Evolutionary conservation across 2,329 filamentous ascomycete species (phyloP).

Genomic region (Neonectria punicea): DNA sequence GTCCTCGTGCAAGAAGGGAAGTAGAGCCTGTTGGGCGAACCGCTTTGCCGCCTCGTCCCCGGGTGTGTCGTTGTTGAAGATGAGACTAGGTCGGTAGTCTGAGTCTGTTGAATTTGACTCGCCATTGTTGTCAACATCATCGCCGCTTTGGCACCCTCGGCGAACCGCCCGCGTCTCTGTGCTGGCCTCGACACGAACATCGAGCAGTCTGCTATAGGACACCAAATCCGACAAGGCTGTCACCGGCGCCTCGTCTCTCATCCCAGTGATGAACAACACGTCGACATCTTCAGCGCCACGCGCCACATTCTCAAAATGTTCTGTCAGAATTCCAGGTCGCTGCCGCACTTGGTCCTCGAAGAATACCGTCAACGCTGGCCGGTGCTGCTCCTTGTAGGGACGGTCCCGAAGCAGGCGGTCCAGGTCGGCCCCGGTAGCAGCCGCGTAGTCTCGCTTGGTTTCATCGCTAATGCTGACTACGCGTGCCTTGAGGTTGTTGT

Average conservation of each 20-base stretch:
- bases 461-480: slow-evolving; percentile 64
- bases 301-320: slow-evolving; percentile 63
- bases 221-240: slow-evolving; percentile 64
- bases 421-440: slow-evolving; percentile 58
- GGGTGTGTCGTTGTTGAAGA: slow-evolving; percentile 61
- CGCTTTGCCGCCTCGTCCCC: slow-evolving; percentile 51
- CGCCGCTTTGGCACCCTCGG: slow-evolving; percentile 37
- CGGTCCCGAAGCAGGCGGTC: slow-evolving; percentile 62
- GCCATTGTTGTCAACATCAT: not conserved
- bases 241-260: slow-evolving; percentile 70
- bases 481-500: slow-evolving; percentile 49
- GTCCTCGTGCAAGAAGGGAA: slow-evolving; percentile 59
- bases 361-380: slow-evolving; percentile 61
- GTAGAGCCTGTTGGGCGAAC: slow-evolving; percentile 56
- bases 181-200: slow-evolving; percentile 60
- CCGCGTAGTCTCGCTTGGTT: slow-evolving; percentile 68
- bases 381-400: slow-evolving; percentile 70
- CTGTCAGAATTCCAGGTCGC: slow-evolving; percentile 58
- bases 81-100: slow-evolving; percentile 54
- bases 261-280: slow-evolving; percentile 70
- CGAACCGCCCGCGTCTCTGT: slow-evolving; percentile 50
- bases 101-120: slow-evolving; percentile 35
- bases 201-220: slow-evolving; percentile 62
- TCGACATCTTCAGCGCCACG: slow-evolving; percentile 54
- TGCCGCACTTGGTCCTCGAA: slow-evolving; percentile 57